Evolutionary conservation across 768 basidiomycete species (phyloP).

Genomic region (Mycena maculata): DNA sequence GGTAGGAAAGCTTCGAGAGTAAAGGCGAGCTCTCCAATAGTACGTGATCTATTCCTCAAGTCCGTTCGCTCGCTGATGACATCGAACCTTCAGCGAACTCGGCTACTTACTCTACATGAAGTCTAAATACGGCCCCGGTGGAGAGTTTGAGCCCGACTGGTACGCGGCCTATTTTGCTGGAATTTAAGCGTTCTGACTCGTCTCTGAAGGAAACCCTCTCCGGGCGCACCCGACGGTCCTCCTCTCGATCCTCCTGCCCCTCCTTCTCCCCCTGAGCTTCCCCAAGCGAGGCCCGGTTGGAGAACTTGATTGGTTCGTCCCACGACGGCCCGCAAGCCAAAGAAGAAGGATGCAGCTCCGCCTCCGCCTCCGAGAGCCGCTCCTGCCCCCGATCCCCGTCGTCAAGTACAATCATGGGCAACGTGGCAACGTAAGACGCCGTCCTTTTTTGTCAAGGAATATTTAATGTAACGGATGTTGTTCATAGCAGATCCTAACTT

Average conservation of each 20-base stretch:
- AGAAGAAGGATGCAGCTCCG: conserved; percentile 57
- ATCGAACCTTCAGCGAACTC: conserved; percentile 70
- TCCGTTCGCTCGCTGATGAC: neutral
- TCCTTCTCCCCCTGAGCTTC: conserved; percentile 54
- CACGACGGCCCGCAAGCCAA: conserved; percentile 52
- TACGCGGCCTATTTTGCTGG: conserved; percentile 38
- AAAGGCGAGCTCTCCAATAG: conserved; percentile 82
- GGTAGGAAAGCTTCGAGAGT: conserved; percentile 85
- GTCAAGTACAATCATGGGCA: conserved; percentile 65
- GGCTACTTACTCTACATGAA: conserved; percentile 76
- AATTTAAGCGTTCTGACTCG: conserved; percentile 8
- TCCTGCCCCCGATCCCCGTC: conserved; percentile 55
- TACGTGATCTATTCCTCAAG: conserved; percentile 54
- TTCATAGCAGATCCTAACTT: neutral
- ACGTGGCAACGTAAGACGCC: conserved; percentile 73
- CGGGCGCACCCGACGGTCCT: conserved; percentile 56
- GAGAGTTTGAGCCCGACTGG: conserved; percentile 90
- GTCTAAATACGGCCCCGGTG: conserved; percentile 85
- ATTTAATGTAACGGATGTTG: neutral
- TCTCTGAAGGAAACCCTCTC: conserved; percentile 60
- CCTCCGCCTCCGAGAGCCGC: conserved; percentile 46
- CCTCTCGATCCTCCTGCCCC: conserved; percentile 52
- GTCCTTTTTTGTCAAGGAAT: neutral
- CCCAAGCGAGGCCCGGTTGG: conserved; percentile 69
- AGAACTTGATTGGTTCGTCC: conserved; percentile 60